Conservation (phyloP, 2,329 filamentous ascomycete species). For the Penicillium olsonii region DNA sequence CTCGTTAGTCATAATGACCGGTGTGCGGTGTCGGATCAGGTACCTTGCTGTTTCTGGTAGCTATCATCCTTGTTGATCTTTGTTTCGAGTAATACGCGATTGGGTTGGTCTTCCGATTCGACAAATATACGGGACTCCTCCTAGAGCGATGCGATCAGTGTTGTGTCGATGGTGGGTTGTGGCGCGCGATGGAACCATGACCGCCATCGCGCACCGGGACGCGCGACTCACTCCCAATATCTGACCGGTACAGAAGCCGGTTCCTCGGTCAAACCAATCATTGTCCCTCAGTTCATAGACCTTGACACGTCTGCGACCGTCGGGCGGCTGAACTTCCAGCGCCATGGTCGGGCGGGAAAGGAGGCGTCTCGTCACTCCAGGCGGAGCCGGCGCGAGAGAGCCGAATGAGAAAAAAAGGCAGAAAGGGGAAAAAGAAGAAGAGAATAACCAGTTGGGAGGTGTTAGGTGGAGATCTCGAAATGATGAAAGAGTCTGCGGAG, state of each 20-base stretch:
- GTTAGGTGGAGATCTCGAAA: conserved; percentile 17
- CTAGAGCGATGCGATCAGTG: conserved; percentile 33
- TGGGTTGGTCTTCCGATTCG: conserved; percentile 88
- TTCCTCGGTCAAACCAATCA: conserved; percentile 98
- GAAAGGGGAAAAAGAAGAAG: not conserved
- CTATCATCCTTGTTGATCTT: conserved; percentile 90
- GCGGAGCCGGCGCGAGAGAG: conserved; percentile 34
- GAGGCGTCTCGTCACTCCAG: conserved; percentile 42
- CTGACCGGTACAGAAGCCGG: conserved; percentile 86
- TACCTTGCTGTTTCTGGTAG: conserved; percentile 97
- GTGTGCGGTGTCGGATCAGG: conserved; percentile 27
- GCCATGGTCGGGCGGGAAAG: conserved; percentile 46
- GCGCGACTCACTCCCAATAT: conserved; percentile 65
- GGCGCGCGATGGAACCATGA: conserved; percentile 18
- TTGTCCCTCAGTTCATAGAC: conserved; percentile 98
- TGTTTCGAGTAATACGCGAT: conserved; percentile 81
- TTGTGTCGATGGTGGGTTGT: conserved; percentile 5
- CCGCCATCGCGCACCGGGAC: conserved; percentile 20
- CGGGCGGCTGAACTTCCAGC: conserved; percentile 49
- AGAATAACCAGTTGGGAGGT: conserved; percentile 15
- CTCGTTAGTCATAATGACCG: conserved; percentile 21
- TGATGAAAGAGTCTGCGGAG: conserved; percentile 29
- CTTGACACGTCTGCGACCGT: conserved; percentile 73
- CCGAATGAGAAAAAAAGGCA: conserved; percentile 6
- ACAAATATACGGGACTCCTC: conserved; percentile 88